Percentiles rank a stretch among this genome's conserved stretches.
Conservation (phyloP, 2,329 filamentous ascomycete genomes). For the Colletotrichum sojae region DNA sequence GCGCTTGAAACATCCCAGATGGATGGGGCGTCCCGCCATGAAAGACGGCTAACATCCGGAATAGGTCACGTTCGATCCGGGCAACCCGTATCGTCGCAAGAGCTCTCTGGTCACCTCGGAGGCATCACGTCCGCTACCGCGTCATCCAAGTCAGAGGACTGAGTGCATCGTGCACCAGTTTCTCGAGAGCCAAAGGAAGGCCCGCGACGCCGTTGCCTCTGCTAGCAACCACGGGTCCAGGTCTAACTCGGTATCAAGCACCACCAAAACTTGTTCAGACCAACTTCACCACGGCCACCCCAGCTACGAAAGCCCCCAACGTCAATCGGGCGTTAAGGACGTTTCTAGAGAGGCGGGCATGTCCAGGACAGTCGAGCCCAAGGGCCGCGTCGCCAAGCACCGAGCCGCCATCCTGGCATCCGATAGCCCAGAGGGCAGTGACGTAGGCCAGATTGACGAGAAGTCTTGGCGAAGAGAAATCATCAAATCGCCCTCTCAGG, state of each 20-base stretch:
- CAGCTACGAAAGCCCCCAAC: slow-evolving; percentile 42
- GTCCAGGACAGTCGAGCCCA: slow-evolving; percentile 51
- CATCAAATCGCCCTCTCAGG: slow-evolving; percentile 57
- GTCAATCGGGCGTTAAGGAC: slow-evolving; percentile 41
- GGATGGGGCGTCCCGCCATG: slow-evolving; percentile 1
- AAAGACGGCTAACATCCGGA: slow-evolving; percentile 8
- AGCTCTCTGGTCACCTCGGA: slow-evolving; percentile 73
- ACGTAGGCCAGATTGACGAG: slow-evolving; percentile 70
- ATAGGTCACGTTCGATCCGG: slow-evolving; percentile 74
- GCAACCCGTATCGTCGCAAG: slow-evolving; percentile 75
- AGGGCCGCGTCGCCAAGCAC: slow-evolving; percentile 71
- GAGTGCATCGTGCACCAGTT: slow-evolving; percentile 78
- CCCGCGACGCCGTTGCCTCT: slow-evolving; percentile 43
- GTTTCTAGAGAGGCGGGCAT: slow-evolving; percentile 47
- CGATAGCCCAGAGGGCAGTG: slow-evolving; percentile 56
- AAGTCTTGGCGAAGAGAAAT: slow-evolving; percentile 67
- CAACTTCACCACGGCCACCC: slow-evolving; percentile 48
- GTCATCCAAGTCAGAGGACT: slow-evolving; percentile 56
- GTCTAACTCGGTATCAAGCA: slow-evolving; percentile 31
- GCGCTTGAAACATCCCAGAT: slow-evolving; percentile 1
- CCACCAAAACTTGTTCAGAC: slow-evolving; percentile 30
- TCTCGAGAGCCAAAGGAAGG: slow-evolving; percentile 68
- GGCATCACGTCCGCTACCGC: slow-evolving; percentile 53
- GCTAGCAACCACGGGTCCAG: slow-evolving; percentile 46
- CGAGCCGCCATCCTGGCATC: slow-evolving; percentile 72